Conservation (phyloP, 2,329 filamentous ascomycete species). For the Albophoma yamanashiensis region DNA sequence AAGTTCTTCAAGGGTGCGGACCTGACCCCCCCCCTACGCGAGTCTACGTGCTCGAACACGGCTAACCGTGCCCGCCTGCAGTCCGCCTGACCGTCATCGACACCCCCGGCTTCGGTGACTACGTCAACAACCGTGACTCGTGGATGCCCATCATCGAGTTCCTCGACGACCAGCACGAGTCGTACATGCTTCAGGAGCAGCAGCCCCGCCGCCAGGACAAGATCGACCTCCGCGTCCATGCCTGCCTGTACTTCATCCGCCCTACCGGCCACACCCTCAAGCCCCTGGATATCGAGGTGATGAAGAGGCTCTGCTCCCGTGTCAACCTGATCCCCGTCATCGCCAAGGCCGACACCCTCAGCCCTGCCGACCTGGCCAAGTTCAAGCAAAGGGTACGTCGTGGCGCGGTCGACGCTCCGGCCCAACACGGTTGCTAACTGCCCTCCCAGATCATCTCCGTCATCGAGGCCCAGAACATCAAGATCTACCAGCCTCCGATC, state of each 20-base stretch:
- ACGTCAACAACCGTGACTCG: conserved; percentile 99
- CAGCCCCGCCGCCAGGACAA: conserved; percentile 96
- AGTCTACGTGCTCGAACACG: not conserved
- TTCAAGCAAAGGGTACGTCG: conserved; percentile 84
- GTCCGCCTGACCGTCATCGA: conserved; percentile 98
- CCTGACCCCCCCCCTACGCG: not conserved
- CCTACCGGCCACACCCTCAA: conserved; percentile 97
- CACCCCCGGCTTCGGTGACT: conserved; percentile 97
- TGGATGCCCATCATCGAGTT: conserved; percentile 99
- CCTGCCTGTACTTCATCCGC: conserved; percentile 98
- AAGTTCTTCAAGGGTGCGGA: conserved; percentile 98
- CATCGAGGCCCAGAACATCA: conserved; percentile 97
- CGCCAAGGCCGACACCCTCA: conserved; percentile 96
- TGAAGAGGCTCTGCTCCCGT: conserved; percentile 97
- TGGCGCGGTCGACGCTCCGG: not conserved
- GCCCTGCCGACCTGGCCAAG: conserved; percentile 77
- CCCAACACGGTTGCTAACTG: conserved; percentile 14
- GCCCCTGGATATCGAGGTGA: conserved; percentile 97
- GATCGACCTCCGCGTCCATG: conserved; percentile 97
- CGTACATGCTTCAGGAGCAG: conserved; percentile 99
- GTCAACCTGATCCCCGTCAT: conserved; percentile 98
- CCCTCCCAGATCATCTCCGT: conserved; percentile 70
- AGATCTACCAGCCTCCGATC: conserved; percentile 96
- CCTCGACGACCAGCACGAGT: conserved; percentile 99
- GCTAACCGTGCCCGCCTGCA: conserved; percentile 26